These are phyloP conservation scores for Boletus tylopilopsis DNA, from an alignment of 768 basidiomycete genomes.

Conservation along the genomic window DNA sequence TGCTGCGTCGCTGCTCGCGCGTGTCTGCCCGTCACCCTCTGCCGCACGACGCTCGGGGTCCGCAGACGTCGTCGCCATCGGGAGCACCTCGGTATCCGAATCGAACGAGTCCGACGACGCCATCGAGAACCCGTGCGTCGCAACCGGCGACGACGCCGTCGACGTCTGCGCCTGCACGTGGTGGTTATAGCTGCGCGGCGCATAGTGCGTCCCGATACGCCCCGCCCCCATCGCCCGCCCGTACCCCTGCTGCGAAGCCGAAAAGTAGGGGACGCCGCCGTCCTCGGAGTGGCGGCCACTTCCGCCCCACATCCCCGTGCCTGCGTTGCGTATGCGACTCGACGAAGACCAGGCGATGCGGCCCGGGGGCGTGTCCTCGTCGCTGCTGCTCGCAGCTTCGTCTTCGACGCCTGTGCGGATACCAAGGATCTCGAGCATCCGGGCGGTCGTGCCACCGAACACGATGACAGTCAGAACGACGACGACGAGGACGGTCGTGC, in stretches of 20 bases:
- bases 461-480: conserved; percentile 92
- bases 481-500: conserved; percentile 92
- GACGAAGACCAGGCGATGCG: conserved; percentile 15
- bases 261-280: conserved; percentile 34
- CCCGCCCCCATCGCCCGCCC: conserved; percentile 37
- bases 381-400: conserved; percentile 60
- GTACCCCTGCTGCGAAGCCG: conserved; percentile 22
- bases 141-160: conserved; percentile 13
- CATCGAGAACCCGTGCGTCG: conserved; percentile 52
- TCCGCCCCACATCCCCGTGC: too few species aligned
- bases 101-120: conserved; percentile 75
- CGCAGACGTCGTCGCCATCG: conserved; percentile 56
- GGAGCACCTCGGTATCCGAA: conserved; percentile 76
- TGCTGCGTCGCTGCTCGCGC: too few species aligned
- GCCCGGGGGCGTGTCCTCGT: conserved; percentile 43
- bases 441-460: conserved; percentile 95
- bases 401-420: conserved; percentile 95
- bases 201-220: conserved; percentile 59
- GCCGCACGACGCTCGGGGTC: conserved; percentile 17
- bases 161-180: conserved; percentile 34
- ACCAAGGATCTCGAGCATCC: conserved; percentile 97
- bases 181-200: conserved; percentile 56
- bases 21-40: conserved; percentile 1
- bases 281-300: conserved; percentile 44
- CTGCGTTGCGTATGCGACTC: background rate